Base-by-base conservation (phyloP, 1,139 yeast genomes). In the Trichomonascaceae sp. region DNA sequence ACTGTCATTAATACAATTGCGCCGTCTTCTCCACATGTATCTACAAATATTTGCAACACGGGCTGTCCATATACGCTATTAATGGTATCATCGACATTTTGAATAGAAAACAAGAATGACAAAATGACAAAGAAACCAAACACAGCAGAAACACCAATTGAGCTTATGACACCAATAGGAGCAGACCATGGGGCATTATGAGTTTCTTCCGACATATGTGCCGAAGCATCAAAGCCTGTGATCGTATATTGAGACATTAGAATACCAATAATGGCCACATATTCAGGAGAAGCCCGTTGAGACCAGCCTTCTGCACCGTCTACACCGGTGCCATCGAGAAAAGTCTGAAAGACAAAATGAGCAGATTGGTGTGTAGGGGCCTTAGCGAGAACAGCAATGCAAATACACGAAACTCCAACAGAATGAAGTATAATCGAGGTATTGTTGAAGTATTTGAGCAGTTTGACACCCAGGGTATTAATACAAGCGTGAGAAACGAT, bases 171-270 rank as follows among this genome's bases (percentile, higher is more conserved):
- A 24, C 87, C 87, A 55, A 77, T 74, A 15, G 89, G 88, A 6
- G 84, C 83, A 3, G 85, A 82, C 38, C 71, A 70, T 12, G 76
- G 72, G 3, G 88, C 86, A 64, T 83, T 82, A 46, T 83, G 71
- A 61, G 85, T 81, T 63, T 84, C 89, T 67, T 85, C 91, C n/a
- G 87, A 77, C 54, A 85, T 71, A 63, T 85, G 90, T 72, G 83
- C 84, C 0, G 89, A 86, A 19, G 87, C 79, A 65, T 85, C 90
- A 63, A 81, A 84, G 27, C 89, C 90, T 45, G 85, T 79, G 85
- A 84, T 83, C 22, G 86, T 81, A 89, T 90, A 85, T 62, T 84
- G 81, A 49, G 79, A 84, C 32, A 87, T 85, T 64, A 83, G 70
- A 67, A 83, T 84, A 18, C 83, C 75, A 75, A 81, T 74, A 57